Conservation (phyloP, 306 rosid genomes). For the Hylodesmum podocarpum region DNA sequence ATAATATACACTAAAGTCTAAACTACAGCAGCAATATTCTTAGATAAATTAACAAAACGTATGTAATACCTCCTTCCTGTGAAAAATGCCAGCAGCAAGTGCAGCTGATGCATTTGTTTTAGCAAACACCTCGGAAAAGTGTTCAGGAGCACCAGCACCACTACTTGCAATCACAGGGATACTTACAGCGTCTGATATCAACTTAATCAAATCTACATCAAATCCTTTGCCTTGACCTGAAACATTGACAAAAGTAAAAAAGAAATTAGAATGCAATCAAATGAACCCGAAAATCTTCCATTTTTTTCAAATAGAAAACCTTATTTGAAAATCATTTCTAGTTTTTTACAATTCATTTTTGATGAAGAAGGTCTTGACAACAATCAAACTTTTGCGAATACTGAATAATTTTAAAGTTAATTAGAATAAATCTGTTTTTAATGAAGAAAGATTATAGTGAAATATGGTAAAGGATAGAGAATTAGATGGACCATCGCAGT, state of each 20-base stretch:
- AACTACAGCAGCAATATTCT: too few relatives aligned
- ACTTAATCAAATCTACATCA: conserved; percentile 66
- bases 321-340: neutral
- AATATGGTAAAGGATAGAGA: neutral
- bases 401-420: neutral
- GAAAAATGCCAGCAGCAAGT: conserved; percentile 98
- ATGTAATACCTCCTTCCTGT: conserved; percentile 81
- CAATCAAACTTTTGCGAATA: neutral
- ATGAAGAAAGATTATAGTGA: neutral
- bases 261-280: neutral
- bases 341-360: neutral
- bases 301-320: neutral
- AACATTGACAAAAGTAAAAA: conserved; percentile 17
- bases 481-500: conserved; percentile 76
- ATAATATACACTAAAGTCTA: too few relatives aligned
- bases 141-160: conserved; percentile 80
- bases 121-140: conserved; percentile 80
- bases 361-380: neutral
- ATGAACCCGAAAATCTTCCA: neutral
- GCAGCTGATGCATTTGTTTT: conserved; percentile 94
- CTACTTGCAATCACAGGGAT: conserved; percentile 99
- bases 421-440: neutral
- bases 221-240: conserved; percentile 98
- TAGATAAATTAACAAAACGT: neutral
- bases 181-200: conserved; percentile 79